phyloP scores from a whole-genome alignment of 2,329 filamentous ascomycete genomes.

The Colletotrichum ledebouriae region DNA sequence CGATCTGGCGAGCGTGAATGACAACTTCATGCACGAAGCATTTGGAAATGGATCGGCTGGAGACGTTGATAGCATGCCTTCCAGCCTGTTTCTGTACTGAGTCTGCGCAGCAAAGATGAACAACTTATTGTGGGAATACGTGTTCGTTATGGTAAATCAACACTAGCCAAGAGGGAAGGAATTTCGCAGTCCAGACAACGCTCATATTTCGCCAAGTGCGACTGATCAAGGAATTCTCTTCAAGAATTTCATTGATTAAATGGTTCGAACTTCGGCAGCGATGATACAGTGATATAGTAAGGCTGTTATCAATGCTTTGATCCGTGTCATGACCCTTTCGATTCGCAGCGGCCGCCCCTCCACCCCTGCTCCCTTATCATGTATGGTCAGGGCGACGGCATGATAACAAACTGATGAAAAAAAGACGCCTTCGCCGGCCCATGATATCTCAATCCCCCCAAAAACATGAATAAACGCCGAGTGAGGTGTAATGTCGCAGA shows the following conservation, averaged over 20 bases:
- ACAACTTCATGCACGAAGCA: conserved; percentile 47
- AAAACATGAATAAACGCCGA: conserved; percentile 12
- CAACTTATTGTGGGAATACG: too few species aligned
- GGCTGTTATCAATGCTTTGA: conserved; percentile 10
- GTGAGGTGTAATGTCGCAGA: conserved; percentile 8
- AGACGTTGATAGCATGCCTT: conserved; percentile 45
- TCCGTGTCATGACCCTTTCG: background rate
- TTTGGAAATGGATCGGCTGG: conserved; percentile 47
- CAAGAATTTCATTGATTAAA: too few species aligned
- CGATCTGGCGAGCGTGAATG: conserved; percentile 45
- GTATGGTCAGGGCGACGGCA: background rate
- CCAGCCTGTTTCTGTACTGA: conserved; percentile 14
- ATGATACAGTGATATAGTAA: conserved; percentile 3
- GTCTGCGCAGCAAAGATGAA: background rate
- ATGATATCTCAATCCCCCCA: background rate
- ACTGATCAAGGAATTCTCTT: too few species aligned
- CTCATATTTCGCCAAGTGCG: too few species aligned
- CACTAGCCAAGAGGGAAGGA: too few species aligned
- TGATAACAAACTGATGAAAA: background rate
- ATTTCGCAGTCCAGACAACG: too few species aligned
- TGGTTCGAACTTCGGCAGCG: too few species aligned
- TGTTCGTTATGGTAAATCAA: too few species aligned
- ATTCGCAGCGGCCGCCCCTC: too few species aligned
- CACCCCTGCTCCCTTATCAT: too few species aligned
- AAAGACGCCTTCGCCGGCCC: conserved; percentile 2